Evolutionary conservation across 1,139 yeast species (phyloP).

Genomic region (Suhomyces terraborum): DNA sequence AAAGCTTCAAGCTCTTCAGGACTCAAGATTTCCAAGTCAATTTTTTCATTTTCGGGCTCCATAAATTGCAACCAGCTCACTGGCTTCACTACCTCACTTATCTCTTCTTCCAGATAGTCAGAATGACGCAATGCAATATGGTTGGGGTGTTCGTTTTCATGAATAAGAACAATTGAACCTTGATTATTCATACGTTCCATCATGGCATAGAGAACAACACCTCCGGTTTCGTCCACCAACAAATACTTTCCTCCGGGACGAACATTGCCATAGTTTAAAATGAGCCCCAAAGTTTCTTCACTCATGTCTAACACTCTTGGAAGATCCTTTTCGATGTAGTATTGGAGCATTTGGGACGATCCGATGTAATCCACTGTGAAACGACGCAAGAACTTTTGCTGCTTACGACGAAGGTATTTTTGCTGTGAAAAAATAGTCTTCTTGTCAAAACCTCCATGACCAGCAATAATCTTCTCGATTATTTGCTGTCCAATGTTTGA

Average conservation of each 20-base stretch:
- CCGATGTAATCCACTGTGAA: constrained; percentile 82
- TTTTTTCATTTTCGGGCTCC: constrained; percentile 68
- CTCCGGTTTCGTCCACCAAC: constrained; percentile 90
- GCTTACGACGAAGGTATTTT: constrained; percentile 87
- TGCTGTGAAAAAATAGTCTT: constrained; percentile 90
- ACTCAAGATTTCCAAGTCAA: constrained; percentile 51
- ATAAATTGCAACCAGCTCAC: constrained; percentile 78
- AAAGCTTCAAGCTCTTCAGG: constrained; percentile 56
- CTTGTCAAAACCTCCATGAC: constrained; percentile 84
- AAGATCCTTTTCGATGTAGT: constrained; percentile 72
- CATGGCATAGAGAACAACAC: constrained; percentile 77
- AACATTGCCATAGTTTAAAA: constrained; percentile 76
- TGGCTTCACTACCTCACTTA: constrained; percentile 60
- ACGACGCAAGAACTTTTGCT: constrained; percentile 82
- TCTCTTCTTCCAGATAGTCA: constrained; percentile 56
- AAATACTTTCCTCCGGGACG: constrained; percentile 88
- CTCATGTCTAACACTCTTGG: constrained; percentile 78
- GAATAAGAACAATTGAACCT: constrained; percentile 76
- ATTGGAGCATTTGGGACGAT: constrained; percentile 73
- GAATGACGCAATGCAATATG: constrained; percentile 69
- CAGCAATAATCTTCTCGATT: constrained; percentile 76
- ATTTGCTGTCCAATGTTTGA: constrained; percentile 75
- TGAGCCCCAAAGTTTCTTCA: constrained; percentile 76
- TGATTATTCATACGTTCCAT: constrained; percentile 86
- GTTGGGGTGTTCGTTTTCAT: constrained; percentile 93